Conservation (phyloP, 768 basidiomycete species). For the Cystofilobasidium bisporidii region DNA sequence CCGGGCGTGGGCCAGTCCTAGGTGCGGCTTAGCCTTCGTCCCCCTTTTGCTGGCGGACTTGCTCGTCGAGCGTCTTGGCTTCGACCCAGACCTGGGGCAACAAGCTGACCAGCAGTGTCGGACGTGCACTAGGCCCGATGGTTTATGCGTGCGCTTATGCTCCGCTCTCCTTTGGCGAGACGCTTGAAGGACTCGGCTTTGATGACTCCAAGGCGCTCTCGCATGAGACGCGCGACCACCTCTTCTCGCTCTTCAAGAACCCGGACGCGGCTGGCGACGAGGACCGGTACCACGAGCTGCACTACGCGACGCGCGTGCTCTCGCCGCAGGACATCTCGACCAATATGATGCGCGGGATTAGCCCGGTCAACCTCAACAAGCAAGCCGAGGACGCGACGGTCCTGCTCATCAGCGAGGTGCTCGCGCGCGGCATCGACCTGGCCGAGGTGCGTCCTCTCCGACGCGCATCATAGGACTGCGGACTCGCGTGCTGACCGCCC, state of each 20-base stretch:
- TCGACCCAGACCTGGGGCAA: too few relatives aligned
- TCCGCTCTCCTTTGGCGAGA: slow-evolving; percentile 61
- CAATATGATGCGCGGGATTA: slow-evolving; percentile 69
- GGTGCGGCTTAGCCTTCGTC: slow-evolving; percentile 43
- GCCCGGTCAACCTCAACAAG: slow-evolving; percentile 75
- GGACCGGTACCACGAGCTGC: slow-evolving; percentile 31
- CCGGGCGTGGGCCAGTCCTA: slow-evolving; percentile 87
- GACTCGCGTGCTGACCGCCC: background rate
- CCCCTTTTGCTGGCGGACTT: background rate
- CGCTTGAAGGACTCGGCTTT: slow-evolving; percentile 73
- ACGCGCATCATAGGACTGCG: background rate
- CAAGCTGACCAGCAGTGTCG: too few relatives aligned
- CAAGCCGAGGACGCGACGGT: slow-evolving; percentile 86
- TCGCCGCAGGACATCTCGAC: slow-evolving; percentile 85
- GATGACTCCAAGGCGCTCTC: slow-evolving; percentile 91
- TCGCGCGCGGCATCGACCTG: slow-evolving; percentile 68
- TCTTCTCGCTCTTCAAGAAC: slow-evolving; percentile 29
- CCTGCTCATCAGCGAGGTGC: slow-evolving; percentile 70
- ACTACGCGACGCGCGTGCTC: slow-evolving; percentile 39
- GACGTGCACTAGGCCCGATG: slow-evolving; percentile 49
- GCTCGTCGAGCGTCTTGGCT: background rate
- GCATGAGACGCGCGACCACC: slow-evolving; percentile 50
- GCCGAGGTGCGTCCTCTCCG: slow-evolving; percentile 51
- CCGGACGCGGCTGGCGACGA: background rate
- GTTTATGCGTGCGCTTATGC: slow-evolving; percentile 96